Evolutionary conservation across 2,329 filamentous ascomycete species (phyloP).

Genomic region (Nigrograna mackinnonii): DNA sequence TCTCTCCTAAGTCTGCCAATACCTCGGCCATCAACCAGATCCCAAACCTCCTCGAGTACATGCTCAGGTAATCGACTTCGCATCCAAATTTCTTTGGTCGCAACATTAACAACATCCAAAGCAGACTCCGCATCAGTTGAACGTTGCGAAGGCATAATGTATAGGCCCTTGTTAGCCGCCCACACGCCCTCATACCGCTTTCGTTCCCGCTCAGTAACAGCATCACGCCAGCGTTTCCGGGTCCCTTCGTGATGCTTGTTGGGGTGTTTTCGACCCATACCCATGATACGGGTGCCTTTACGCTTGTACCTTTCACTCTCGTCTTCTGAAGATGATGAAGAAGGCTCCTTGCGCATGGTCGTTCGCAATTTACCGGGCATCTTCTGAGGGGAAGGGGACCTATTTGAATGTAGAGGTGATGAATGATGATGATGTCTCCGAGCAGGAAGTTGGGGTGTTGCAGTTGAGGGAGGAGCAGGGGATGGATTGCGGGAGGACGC

Average conservation of each 20-base stretch:
- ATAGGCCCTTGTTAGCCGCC: conserved; percentile 75
- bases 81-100: conserved; percentile 76
- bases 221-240: conserved; percentile 75
- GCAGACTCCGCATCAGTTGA: conserved; percentile 29
- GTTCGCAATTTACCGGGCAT: conserved; percentile 61
- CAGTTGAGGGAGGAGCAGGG: conserved; percentile 37
- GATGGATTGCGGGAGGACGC: conserved; percentile 63
- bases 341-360: conserved; percentile 63
- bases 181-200: conserved; percentile 83
- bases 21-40: conserved; percentile 65
- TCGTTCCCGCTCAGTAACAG: conserved; percentile 72
- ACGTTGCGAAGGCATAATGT: conserved; percentile 20
- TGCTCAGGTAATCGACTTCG: conserved; percentile 69
- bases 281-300: conserved; percentile 61
- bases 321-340: conserved; percentile 53
- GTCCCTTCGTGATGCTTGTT: conserved; percentile 76
- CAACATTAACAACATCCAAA: conserved; percentile 66
- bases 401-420: conserved; percentile 38
- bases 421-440: conserved; percentile 44
- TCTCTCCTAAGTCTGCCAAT: conserved; percentile 64
- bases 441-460: conserved; percentile 43
- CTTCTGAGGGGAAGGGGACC: conserved; percentile 42
- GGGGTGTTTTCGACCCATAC: conserved; percentile 58
- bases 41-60: conserved; percentile 77
- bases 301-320: conserved; percentile 57